Conservation (phyloP, 139 green algal species). For the Picocystis salinarum region DNA sequence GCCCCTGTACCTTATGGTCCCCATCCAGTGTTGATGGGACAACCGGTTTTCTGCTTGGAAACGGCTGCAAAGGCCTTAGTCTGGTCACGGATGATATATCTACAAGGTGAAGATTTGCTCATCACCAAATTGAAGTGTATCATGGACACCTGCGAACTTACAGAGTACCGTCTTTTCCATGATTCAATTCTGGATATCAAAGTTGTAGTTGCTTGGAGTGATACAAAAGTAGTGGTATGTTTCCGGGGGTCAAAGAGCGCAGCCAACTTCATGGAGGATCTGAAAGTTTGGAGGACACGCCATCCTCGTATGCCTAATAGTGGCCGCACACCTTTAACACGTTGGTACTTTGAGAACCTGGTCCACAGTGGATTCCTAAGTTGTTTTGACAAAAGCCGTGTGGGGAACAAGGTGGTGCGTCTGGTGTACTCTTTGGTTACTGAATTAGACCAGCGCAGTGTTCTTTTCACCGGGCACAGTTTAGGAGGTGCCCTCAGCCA, state of each 20-base stretch:
- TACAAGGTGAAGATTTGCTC: no score
- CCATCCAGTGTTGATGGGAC: no score
- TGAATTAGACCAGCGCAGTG: no score
- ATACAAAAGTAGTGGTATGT: constrained; percentile 13
- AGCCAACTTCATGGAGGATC: constrained; percentile 24
- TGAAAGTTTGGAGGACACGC: no score
- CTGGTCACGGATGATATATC: constrained; percentile 25
- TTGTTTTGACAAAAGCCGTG: constrained; percentile 1
- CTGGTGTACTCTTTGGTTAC: constrained; percentile 1
- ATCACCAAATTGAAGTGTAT: constrained; percentile 18
- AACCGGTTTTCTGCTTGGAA: constrained; percentile 50
- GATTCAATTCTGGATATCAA: constrained; percentile 5
- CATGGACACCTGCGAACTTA: constrained; percentile 8
- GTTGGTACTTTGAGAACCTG: background rate
- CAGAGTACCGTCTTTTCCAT: constrained; percentile 2
- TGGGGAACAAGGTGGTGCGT: constrained; percentile 5
- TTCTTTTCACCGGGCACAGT: constrained; percentile 21
- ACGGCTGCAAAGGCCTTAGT: constrained; percentile 34
- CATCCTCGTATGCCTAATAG: no score
- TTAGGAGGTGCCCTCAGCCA: constrained; percentile 27
- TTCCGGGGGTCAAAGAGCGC: constrained; percentile 18
- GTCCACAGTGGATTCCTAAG: constrained; percentile 8
- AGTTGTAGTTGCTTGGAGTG: constrained; percentile 20
- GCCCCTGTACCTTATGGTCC: no score
- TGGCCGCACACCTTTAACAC: no score